A percentile compares a stretch with the other conserved stretches of the same genome.
These are phyloP conservation scores for Russula sp. DNA, from an alignment of 768 basidiomycete genomes.

Conservation along the genomic window DNA sequence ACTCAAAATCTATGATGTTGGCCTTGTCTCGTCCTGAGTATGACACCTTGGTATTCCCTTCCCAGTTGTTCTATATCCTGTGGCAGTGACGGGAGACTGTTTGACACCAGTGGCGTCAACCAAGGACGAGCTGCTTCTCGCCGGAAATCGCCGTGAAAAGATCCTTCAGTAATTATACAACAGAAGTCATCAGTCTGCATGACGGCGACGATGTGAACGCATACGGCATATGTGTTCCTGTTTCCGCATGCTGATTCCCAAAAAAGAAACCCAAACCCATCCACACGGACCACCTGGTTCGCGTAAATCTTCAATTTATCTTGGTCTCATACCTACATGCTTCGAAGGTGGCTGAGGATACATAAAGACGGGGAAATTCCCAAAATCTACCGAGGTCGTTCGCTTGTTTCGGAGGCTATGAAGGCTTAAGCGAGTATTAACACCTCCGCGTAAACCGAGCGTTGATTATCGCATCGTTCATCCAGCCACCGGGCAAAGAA, in stretches of 20 bases:
- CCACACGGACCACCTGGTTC: background rate
- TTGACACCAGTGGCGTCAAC: background rate
- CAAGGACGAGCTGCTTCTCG: background rate
- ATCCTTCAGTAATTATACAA: background rate
- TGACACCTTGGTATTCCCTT: background rate
- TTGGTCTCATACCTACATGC: background rate
- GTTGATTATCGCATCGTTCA: background rate
- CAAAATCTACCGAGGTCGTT: background rate
- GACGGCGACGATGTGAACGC: background rate
- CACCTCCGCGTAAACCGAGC: background rate
- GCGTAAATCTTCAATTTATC: background rate
- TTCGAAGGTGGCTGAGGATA: background rate
- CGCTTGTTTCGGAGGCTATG: background rate
- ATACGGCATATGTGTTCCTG: background rate
- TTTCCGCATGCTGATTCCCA: background rate
- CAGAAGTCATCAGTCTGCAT: background rate
- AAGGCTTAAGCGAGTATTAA: background rate
- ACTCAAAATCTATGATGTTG: background rate
- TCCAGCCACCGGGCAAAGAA: background rate
- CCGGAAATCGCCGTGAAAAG: background rate
- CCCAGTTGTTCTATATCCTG: background rate
- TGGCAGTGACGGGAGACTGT: background rate
- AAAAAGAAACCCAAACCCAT: background rate
- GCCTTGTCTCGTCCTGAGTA: background rate
- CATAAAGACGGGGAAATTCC: background rate